Conservation (phyloP, 1,139 yeast species). For the Schwanniomyces etchellsii region DNA sequence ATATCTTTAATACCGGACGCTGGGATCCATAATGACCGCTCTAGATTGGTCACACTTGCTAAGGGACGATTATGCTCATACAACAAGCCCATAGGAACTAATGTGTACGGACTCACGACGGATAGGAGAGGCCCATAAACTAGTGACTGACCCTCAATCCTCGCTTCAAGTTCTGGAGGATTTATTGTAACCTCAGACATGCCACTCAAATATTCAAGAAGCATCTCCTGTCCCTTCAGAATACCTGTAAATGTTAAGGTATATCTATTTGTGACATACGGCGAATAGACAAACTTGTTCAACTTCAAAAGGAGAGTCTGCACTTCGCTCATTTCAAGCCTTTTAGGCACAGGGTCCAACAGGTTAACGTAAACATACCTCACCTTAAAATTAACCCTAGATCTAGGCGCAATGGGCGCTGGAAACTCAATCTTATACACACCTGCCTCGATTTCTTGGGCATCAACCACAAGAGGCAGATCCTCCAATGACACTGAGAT, state of each 20-base stretch:
- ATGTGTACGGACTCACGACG: slow-evolving; percentile 40
- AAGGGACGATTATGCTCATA: slow-evolving; percentile 69
- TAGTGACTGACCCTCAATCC: slow-evolving; percentile 33
- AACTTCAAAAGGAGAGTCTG: slow-evolving; percentile 58
- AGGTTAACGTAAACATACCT: slow-evolving; percentile 47
- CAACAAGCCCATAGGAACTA: slow-evolving; percentile 47
- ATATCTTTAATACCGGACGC: slow-evolving; percentile 34
- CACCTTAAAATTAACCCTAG: slow-evolving; percentile 44
- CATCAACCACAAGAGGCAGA: slow-evolving; percentile 25
- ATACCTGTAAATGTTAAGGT: slow-evolving; percentile 47
- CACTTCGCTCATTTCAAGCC: slow-evolving; percentile 51
- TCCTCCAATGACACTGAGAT: slow-evolving; percentile 33
- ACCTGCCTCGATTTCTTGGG: slow-evolving; percentile 24
- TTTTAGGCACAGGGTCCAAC: slow-evolving; percentile 58
- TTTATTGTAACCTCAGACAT: slow-evolving; percentile 13
- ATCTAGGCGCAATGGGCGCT: slow-evolving; percentile 61
- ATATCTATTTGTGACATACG: slow-evolving; percentile 56
- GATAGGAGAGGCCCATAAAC: slow-evolving; percentile 52
- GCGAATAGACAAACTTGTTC: slow-evolving; percentile 53
- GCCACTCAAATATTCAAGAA: slow-evolving; percentile 12
- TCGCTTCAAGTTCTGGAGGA: slow-evolving; percentile 23
- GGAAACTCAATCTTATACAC: slow-evolving; percentile 49
- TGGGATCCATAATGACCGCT: slow-evolving; percentile 73
- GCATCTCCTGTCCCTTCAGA: slow-evolving; percentile 43
- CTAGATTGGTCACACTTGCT: slow-evolving; percentile 50